Percentiles rank a stretch among this genome's conserved stretches.
Conservation (phyloP, 495 filamentous ascomycete genomes). For the Trypethelium eluteriae region DNA sequence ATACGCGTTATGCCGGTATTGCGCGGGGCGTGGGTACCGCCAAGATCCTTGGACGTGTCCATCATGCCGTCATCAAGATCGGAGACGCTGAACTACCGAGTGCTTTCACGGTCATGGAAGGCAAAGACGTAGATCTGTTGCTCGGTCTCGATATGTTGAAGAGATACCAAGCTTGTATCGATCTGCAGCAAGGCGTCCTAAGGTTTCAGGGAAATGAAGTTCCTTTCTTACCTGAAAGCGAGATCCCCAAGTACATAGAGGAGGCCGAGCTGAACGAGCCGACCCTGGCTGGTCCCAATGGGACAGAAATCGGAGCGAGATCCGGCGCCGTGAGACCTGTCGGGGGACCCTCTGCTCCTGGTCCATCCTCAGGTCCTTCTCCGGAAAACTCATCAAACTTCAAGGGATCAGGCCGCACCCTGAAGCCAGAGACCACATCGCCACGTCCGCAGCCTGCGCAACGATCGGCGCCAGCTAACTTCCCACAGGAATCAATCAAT, state of each 20-base stretch:
- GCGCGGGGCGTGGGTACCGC: constrained; percentile 91
- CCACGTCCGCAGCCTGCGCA: constrained; percentile 7
- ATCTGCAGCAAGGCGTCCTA: constrained; percentile 69
- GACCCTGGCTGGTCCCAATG: constrained; percentile 74
- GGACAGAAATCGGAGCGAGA: constrained; percentile 73
- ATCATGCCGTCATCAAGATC: constrained; percentile 88
- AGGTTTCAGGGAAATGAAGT: constrained; percentile 79
- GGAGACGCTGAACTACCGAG: constrained; percentile 80
- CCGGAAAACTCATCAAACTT: constrained; percentile 13
- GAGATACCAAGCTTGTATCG: constrained; percentile 85
- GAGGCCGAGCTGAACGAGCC: constrained; percentile 70
- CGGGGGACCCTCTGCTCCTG: constrained; percentile 34
- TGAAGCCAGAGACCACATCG: constrained; percentile 5
- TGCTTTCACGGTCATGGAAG: constrained; percentile 99
- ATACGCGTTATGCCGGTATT: constrained; percentile 82
- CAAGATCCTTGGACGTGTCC: constrained; percentile 87
- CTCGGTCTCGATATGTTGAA: constrained; percentile 95
- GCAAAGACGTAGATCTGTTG: constrained; percentile 91
- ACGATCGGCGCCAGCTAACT: constrained; percentile 32
- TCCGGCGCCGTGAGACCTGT: constrained; percentile 72
- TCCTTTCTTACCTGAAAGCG: constrained; percentile 81
- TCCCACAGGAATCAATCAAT: constrained; percentile 55
- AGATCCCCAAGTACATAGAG: constrained; percentile 77
- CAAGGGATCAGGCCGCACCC: constrained; percentile 19
- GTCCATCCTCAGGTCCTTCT: not conserved